Evolutionary conservation across 805 yeast species (phyloP), one percentile per base, ranked within the genome.

Genomic region (Pichia cabralensis): DNA sequence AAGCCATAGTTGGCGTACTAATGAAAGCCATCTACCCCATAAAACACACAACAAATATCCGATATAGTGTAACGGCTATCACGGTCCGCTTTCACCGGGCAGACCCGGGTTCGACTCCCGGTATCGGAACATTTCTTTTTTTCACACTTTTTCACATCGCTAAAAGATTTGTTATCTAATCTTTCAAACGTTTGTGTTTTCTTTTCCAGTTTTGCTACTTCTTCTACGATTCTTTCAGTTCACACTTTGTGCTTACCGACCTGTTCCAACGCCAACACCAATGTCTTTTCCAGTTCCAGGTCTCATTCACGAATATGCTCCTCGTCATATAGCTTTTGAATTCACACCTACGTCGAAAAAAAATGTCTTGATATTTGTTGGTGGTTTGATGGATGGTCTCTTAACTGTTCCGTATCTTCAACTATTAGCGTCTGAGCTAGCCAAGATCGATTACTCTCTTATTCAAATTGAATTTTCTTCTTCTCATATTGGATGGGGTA

Each of bases 21-120:
- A n/a, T n/a, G n/a, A n/a, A n/a, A n/a, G n/a, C n/a, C n/a, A n/a
- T n/a, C n/a, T n/a, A n/a, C n/a, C n/a, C n/a, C n/a, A n/a, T n/a
- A n/a, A n/a, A n/a, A n/a, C n/a, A 8, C 10, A 20, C 9, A 6
- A 20, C 9, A 8, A 26, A 21, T 16, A 4, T 73, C 80, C 80
- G 80, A 72, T 74, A 68, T 75, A 71, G 81, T 75, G 80, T 75
- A 74, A 73, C 78, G 81, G 80, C 75, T 74, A 75, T 74, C 80
- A 75, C 76, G 78, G 79, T 72, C 71, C 79, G 79, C 80, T 75
- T 74, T 75, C 80, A 74, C 80, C 80, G 80, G 71, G 80, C 78
- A 74, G 61, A 67, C 73, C 76, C 77, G 80, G 80, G 80, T 75
- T 74, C 80, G 79, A 75, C 79, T 74, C 80, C 80, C 80, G 77